A percentile compares a stretch with the other conserved stretches of the same genome.
phyloP scores from a whole-genome alignment of 129 eudicot species.

The Pittosporum tobira region DNA sequence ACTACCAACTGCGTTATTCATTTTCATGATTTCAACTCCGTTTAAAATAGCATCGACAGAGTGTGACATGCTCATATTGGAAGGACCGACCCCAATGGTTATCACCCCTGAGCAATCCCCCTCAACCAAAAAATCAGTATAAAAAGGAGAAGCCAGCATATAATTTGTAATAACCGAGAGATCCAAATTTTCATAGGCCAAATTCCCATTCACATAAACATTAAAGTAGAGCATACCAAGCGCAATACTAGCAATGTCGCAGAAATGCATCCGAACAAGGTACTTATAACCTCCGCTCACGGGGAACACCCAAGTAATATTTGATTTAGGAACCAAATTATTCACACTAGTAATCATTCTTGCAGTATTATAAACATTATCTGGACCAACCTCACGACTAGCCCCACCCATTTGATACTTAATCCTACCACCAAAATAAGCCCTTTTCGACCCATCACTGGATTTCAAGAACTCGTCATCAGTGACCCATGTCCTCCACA shows the following conservation, averaged over 20 bases:
- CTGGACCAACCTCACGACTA: slow-evolving; percentile 84
- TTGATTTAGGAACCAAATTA: slow-evolving; percentile 27
- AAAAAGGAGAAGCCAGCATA: slow-evolving; percentile 72
- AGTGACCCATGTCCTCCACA: slow-evolving; percentile 89
- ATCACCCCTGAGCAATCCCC: slow-evolving; percentile 38
- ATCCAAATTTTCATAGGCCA: slow-evolving; percentile 73
- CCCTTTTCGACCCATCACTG: slow-evolving; percentile 18
- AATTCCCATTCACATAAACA: slow-evolving; percentile 66
- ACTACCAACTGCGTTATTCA: slow-evolving; percentile 67
- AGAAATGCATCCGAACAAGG: slow-evolving; percentile 81
- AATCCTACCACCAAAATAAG: slow-evolving; percentile 62
- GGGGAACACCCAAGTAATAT: slow-evolving; percentile 64
- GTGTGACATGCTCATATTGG: slow-evolving; percentile 47
- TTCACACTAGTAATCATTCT: slow-evolving; percentile 42
- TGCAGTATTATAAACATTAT: slow-evolving; percentile 74
- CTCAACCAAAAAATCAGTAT: slow-evolving; percentile 76
- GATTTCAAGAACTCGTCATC: slow-evolving; percentile 53
- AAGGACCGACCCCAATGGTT: slow-evolving; percentile 67
- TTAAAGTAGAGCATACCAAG: slow-evolving; percentile 57
- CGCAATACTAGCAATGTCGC: slow-evolving; percentile 77
- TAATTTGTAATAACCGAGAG: slow-evolving; percentile 34
- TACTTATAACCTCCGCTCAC: slow-evolving; percentile 48
- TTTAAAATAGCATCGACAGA: slow-evolving; percentile 76
- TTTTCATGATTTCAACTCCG: slow-evolving; percentile 73
- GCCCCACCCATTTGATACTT: slow-evolving; percentile 71